Conservation (phyloP, 208 protist genomes). For the Acanthamoeba lenticulata region DNA sequence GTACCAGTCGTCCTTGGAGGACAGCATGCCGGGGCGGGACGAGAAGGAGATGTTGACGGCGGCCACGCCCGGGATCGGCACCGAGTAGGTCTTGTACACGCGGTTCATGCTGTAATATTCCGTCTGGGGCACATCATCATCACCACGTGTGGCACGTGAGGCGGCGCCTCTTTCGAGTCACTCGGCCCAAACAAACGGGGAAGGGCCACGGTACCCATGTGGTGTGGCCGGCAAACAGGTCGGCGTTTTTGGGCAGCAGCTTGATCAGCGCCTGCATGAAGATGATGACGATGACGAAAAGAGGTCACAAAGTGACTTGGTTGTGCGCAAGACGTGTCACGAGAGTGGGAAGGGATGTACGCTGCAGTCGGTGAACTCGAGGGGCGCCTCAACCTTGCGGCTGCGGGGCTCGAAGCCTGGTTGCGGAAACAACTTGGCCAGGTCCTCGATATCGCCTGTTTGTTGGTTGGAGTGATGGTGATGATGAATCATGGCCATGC, state of each 20-base stretch:
- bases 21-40: conserved; percentile 87
- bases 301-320: background rate
- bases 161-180: background rate
- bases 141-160: no score
- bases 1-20: conserved; percentile 93
- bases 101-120: conserved; percentile 83
- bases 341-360: background rate
- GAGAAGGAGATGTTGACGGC: conserved; percentile 83
- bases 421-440: background rate
- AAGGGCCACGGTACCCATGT: conserved; percentile 51
- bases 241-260: background rate
- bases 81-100: conserved; percentile 84
- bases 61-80: conserved; percentile 16
- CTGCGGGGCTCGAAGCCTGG: background rate
- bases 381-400: background rate
- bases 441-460: background rate
- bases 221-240: conserved; percentile 65
- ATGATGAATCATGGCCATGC: background rate
- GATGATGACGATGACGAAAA: background rate
- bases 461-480: background rate
- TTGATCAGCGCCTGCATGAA: background rate
- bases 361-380: conserved; percentile 3
- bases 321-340: background rate
- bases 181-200: background rate
- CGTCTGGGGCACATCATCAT: background rate